These are phyloP conservation scores for Cucurbita pepo DNA, from an alignment of 306 rosid genomes.

Conservation along the genomic window DNA sequence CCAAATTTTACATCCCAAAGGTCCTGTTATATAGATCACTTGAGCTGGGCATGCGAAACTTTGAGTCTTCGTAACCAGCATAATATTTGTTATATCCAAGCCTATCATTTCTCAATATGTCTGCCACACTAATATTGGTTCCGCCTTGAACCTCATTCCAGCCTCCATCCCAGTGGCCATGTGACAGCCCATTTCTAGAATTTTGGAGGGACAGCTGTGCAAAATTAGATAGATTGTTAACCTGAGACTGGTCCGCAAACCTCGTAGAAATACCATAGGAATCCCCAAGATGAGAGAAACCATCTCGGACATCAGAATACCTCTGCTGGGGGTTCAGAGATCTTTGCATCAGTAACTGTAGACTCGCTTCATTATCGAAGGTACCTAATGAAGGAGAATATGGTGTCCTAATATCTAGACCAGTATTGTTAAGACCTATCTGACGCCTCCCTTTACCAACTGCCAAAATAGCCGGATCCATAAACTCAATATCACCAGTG, in stretches of 20 bases:
- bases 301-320: constrained; percentile 43
- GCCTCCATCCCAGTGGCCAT: constrained; percentile 73
- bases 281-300: constrained; percentile 46
- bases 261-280: constrained; percentile 66
- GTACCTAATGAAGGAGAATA: constrained; percentile 36
- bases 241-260: constrained; percentile 55
- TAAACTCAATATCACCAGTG: constrained; percentile 57
- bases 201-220: constrained; percentile 69
- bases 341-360: constrained; percentile 73
- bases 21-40: constrained; percentile 66
- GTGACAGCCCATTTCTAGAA: constrained; percentile 50
- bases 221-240: constrained; percentile 41
- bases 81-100: constrained; percentile 57
- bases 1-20: constrained; percentile 53
- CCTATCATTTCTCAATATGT: constrained; percentile 65
- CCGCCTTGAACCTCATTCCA: constrained; percentile 68
- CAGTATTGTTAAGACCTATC: constrained; percentile 38
- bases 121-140: constrained; percentile 43
- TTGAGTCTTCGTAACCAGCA: constrained; percentile 64
- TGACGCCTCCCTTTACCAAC: constrained; percentile 76
- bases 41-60: constrained; percentile 66
- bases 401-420: constrained; percentile 48
- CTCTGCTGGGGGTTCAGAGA: constrained; percentile 62
- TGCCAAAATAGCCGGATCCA: constrained; percentile 91
- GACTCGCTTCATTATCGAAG: constrained; percentile 61